Evolutionary conservation across 371 early-diverging fungal species (phyloP).

Genomic region (Sporodiniella umbellata): DNA sequence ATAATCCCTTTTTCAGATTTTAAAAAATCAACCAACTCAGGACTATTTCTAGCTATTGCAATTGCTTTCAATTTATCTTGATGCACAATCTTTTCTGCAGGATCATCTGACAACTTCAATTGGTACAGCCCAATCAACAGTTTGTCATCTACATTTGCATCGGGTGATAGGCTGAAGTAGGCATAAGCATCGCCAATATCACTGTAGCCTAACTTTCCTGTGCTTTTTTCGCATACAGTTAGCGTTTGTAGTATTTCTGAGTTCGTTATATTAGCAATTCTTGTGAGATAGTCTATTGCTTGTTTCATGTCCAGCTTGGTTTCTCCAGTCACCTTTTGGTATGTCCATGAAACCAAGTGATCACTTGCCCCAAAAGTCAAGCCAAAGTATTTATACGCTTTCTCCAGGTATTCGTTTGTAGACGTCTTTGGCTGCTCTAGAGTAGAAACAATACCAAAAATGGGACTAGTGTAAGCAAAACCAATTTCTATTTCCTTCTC

Average conservation of each 20-base stretch:
- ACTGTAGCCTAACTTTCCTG: constrained; percentile 38
- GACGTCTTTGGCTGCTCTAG: constrained; percentile 10
- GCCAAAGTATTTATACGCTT: constrained; percentile 40
- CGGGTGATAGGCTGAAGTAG: constrained; percentile 43
- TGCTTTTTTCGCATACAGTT: constrained; percentile 44
- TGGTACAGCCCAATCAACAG: constrained; percentile 29
- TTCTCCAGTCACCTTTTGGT: constrained; percentile 36
- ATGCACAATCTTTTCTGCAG: constrained; percentile 20
- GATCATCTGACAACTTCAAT: constrained; percentile 36
- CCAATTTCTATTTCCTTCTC: constrained; percentile 6
- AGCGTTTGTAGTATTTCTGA: constrained; percentile 38
- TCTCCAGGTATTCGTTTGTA: constrained; percentile 17
- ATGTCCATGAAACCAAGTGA: constrained; percentile 46
- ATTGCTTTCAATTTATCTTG: constrained; percentile 27
- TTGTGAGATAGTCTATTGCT: constrained; percentile 39
- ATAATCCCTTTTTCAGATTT: constrained; percentile 18
- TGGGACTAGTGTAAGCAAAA: constrained; percentile 9
- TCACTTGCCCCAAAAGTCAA: constrained; percentile 46
- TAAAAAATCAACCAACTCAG: constrained; percentile 21
- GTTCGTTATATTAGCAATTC: constrained; percentile 30
- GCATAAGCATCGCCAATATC: constrained; percentile 53
- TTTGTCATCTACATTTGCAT: constrained; percentile 26
- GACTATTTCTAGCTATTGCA: constrained; percentile 31
- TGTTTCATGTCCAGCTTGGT: constrained; percentile 15
- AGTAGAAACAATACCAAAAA: constrained; percentile 11